Evolutionary conservation across 2,329 filamentous ascomycete species (phyloP).

Genomic region (Rasamsonia emersonii): DNA sequence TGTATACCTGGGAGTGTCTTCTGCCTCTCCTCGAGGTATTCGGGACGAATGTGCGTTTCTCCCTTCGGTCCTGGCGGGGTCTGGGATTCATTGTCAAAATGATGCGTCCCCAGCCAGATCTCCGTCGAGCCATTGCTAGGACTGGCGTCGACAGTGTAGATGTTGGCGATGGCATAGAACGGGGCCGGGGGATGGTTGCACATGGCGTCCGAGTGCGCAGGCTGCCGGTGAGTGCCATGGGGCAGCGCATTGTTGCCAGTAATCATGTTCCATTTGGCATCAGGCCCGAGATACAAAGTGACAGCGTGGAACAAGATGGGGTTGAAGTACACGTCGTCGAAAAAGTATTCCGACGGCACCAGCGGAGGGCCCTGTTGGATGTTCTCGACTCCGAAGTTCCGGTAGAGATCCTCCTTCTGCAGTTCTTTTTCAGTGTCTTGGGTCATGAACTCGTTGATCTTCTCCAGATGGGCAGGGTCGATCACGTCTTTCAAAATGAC

Average conservation of each 20-base stretch:
- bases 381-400: constrained; percentile 2
- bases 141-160: constrained; percentile 1
- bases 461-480: constrained; percentile 1
- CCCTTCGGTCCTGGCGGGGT: not conserved
- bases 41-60: not conserved
- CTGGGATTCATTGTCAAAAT: constrained; percentile 1
- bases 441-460: constrained; percentile 2
- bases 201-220: constrained; percentile 1
- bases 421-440: constrained; percentile 1
- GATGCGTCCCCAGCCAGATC: constrained; percentile 1
- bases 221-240: constrained; percentile 1
- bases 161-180: constrained; percentile 2
- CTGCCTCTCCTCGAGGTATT: not conserved
- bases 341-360: not conserved
- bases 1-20: constrained; percentile 1
- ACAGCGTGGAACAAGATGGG: constrained; percentile 1
- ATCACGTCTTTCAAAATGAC: constrained; percentile 1
- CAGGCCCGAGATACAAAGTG: not conserved
- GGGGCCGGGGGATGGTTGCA: constrained; percentile 1
- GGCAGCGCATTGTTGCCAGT: constrained; percentile 2
- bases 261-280: constrained; percentile 1
- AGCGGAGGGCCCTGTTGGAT: constrained; percentile 2
- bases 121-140: constrained; percentile 1
- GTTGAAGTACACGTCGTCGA: constrained; percentile 1
- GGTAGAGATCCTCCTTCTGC: constrained; percentile 1